Evolutionary conservation across 768 basidiomycete species (phyloP).

Genomic region (Tricholoma flavovirens): DNA sequence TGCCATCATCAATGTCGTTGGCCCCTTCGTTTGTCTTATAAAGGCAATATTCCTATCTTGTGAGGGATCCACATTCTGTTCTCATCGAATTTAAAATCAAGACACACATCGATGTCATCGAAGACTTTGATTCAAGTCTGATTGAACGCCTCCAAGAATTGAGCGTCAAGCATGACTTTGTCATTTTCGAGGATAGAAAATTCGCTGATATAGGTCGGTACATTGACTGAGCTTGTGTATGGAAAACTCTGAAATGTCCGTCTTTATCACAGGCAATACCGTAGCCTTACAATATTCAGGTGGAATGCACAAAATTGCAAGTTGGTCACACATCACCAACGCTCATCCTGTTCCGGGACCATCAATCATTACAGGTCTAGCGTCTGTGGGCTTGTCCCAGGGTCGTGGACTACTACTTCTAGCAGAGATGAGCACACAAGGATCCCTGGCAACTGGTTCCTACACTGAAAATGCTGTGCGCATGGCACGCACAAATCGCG

Average conservation of each 20-base stretch:
- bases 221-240: neutral
- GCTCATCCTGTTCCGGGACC: slow-evolving; percentile 97
- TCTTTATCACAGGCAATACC: slow-evolving; percentile 72
- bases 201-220: slow-evolving; percentile 94
- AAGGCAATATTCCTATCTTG: slow-evolving; percentile 54
- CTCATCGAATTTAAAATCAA: slow-evolving; percentile 33
- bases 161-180: slow-evolving; percentile 78
- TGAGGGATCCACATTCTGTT: slow-evolving; percentile 12
- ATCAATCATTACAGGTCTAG: slow-evolving; percentile 85
- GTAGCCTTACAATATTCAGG: slow-evolving; percentile 92
- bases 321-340: slow-evolving; percentile 96
- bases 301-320: slow-evolving; percentile 89
- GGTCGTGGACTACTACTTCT: slow-evolving; percentile 85
- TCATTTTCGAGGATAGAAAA: slow-evolving; percentile 98
- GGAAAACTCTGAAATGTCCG: slow-evolving; percentile 5
- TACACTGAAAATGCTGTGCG: slow-evolving; percentile 83
- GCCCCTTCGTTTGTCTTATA: slow-evolving; percentile 86
- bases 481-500: slow-evolving; percentile 76
- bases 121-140: slow-evolving; percentile 77
- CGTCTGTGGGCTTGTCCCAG: slow-evolving; percentile 78
- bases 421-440: slow-evolving; percentile 94
- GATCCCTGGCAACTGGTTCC: slow-evolving; percentile 72
- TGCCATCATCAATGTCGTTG: slow-evolving; percentile 82
- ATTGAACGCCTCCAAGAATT: slow-evolving; percentile 66
- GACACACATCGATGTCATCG: slow-evolving; percentile 96